Evolutionary conservation across 1,284 basidiomycete genomes (phyloP).

Genomic region (Ceratobasidium sp.): DNA sequence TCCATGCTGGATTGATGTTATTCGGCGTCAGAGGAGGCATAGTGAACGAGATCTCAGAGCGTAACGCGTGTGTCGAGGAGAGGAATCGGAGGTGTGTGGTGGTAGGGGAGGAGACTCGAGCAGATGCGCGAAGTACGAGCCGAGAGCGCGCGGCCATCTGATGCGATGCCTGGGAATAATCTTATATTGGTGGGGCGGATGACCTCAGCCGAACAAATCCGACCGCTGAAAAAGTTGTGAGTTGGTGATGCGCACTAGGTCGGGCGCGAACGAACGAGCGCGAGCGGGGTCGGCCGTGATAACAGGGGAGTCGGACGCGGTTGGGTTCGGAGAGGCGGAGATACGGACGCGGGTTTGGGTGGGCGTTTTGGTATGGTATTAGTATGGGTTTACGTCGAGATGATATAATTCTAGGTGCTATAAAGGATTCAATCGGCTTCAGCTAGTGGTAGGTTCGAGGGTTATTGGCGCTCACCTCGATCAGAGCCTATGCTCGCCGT

Average conservation of each 20-base stretch:
- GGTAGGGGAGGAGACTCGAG: slow-evolving; percentile 7
- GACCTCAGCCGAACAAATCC: slow-evolving; percentile 41
- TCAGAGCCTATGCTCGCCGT: slow-evolving; percentile 10
- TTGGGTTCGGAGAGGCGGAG: not conserved
- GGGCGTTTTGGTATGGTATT: no score
- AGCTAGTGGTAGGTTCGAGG: no score
- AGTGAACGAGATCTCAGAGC: slow-evolving; percentile 41
- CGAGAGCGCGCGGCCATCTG: slow-evolving; percentile 39
- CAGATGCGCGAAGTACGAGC: slow-evolving; percentile 16
- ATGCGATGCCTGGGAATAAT: slow-evolving; percentile 7
- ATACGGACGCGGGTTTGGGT: no score
- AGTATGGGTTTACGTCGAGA: no score
- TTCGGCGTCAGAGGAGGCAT: slow-evolving; percentile 74
- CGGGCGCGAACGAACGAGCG: slow-evolving; percentile 7
- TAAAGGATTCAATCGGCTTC: no score
- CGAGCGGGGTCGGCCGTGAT: not conserved
- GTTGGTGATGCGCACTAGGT: not conserved
- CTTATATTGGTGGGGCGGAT: slow-evolving; percentile 19
- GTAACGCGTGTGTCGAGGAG: slow-evolving; percentile 8
- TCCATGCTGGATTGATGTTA: slow-evolving; percentile 85
- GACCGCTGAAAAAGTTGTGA: slow-evolving; percentile 14
- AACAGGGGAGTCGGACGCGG: not conserved
- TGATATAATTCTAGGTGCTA: no score
- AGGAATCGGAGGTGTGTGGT: not conserved
- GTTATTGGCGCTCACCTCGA: not conserved